Evolutionary conservation across 306 rosid genomes (phyloP), one percentile per base, ranked within the genome.

Genomic region (Leucaena leucocephala): DNA sequence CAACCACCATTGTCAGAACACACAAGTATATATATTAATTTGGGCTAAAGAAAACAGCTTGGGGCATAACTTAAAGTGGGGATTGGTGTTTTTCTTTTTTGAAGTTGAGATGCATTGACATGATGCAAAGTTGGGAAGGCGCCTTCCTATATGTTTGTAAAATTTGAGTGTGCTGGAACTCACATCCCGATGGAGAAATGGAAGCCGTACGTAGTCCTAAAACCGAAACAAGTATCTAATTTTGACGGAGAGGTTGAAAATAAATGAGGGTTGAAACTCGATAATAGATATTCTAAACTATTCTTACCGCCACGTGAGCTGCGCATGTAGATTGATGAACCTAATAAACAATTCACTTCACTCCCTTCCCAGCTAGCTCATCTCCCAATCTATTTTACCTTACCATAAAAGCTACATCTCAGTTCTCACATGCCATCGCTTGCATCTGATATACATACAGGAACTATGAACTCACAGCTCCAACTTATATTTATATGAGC

Each of bases 321-420:
- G 27, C 27, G 0, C 27, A 38, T 38, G 42, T 38, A 38, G 42
- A 38, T 38, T 38, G 42, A 38, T 38, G 42, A 4, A 40, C n/a
- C 54, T 61, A 63, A 74, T 40, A 52, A 17, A 46, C 34, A 55
- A 59, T 52, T 40, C 62, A 75, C 44, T 69, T 42, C 38, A 38
- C 71, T 33, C 62, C 27, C 40, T 5, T 54, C 64, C 71, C 27
- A 27, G 27, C 65, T 78, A 2, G 63, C 52, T 57, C 13, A 35
- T 42, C 77, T 35, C 40, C 40, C 3, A 38, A 3, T 40, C 44
- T 43, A 43, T 8, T 43, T 43, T 8, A 43, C 11, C 9, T 0
- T 11, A 9, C 12, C 8, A 43, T 43, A 58, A 19, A 19, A 11
- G 39, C 65, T 59, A 57, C 6, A 50, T 14, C n/a, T 16, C 4